Conservation (phyloP, 306 rosid species). For the Casuarina equisetifolia region DNA sequence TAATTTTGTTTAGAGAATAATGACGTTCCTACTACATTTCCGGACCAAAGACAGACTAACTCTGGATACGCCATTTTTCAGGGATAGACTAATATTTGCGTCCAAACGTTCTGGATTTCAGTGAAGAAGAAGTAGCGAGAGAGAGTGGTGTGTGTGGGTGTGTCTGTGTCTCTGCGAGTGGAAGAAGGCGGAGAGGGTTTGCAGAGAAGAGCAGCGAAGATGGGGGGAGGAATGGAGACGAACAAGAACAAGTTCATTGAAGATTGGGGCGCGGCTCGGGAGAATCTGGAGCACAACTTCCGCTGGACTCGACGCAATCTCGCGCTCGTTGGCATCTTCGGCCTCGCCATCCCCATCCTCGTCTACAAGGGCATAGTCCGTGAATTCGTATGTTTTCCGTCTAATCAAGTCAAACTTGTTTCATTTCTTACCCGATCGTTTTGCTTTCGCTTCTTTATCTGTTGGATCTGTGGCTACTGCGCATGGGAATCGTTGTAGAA, state of each 20-base stretch:
- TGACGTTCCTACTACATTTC: no score
- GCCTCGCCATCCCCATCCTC: slow-evolving; percentile 75
- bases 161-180: not conserved
- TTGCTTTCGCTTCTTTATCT: not conserved
- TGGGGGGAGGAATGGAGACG: slow-evolving; percentile 99
- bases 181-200: not conserved
- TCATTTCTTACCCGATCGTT: not conserved
- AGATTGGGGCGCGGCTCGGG: slow-evolving; percentile 87
- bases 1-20: no score
- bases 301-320: slow-evolving; percentile 96
- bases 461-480: not conserved
- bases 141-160: not conserved
- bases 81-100: not conserved
- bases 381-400: slow-evolving; percentile 57
- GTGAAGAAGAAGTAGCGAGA: no score
- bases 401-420: not conserved
- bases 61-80: no score
- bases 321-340: slow-evolving; percentile 78
- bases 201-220: slow-evolving; percentile 20
- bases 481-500: not conserved
- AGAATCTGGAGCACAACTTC: slow-evolving; percentile 83
- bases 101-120: not conserved
- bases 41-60: no score
- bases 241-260: slow-evolving; percentile 85
- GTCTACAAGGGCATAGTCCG: slow-evolving; percentile 90